Base-by-base conservation (phyloP, 1,139 yeast genomes). In the Geotrichum carabidarum region DNA sequence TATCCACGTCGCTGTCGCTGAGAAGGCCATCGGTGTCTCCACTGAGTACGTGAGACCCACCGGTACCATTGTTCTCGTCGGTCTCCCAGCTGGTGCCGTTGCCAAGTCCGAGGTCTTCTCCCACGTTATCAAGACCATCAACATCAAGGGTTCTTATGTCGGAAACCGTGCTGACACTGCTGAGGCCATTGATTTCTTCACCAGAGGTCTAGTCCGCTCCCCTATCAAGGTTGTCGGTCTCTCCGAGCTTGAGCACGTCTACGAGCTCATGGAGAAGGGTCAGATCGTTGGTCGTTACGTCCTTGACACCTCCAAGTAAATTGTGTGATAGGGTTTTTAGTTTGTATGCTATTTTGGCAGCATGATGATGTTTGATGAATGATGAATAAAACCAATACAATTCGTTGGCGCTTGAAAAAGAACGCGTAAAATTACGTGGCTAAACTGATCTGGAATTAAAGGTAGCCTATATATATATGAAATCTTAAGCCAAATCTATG, bases 51-150 rank as follows among this genome's bases (percentile, higher is more conserved):
- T 84, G 56, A 80, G 93, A 72, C 73, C 88, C 35, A 76, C 80
- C 57, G 95, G 95, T 70, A 82, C 86, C 60, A 86, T 84, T 67
- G 93, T 86, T 52, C 75, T 84, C 65, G 93, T 86, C 63, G 94
- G 94, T 63, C 76, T 86, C 66, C 94, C 94, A 61, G 86, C 86
- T 46, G 80, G 79, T 63, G 87, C 91, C 54, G 77, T 78, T 66
- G 80, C 79, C 62, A 73, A 74, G 59, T 78, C 86, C 34, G 78
- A 80, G 53, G 85, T 85, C 57, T 83, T 85, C 73, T 74, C 72
- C 60, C 79, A 84, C 54, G 91, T 85, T 60, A 78, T 83, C 63
- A 82, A 78, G 71, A 79, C 86, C 50, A 74, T 84, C 66, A 75
- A 74, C 68, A 81, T 85, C 66, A 79, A 76, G 68, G 93, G 91